phyloP scores from a whole-genome alignment of 192 early-diverging fungal species.

The Entomortierella lignicola region DNA sequence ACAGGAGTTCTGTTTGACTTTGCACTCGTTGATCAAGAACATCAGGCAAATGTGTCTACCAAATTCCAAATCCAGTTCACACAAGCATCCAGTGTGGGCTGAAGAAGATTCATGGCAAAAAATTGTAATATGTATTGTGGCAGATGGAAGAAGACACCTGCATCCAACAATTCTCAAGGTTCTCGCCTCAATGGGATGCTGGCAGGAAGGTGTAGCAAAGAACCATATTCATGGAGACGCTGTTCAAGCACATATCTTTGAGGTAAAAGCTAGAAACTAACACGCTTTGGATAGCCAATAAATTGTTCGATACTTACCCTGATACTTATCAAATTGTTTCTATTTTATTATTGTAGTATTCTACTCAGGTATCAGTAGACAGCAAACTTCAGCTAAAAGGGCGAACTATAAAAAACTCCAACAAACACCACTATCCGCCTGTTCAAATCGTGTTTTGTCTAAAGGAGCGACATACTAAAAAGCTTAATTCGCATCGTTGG shows the following conservation, averaged over 20 bases:
- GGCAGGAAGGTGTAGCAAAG: conserved; percentile 53
- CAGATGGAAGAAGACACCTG: conserved; percentile 39
- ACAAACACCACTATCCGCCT: conserved; percentile 47
- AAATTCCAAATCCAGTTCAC: conserved; percentile 21
- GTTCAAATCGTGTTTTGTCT: conserved; percentile 51
- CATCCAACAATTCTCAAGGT: conserved; percentile 36
- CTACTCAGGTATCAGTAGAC: conserved; percentile 48
- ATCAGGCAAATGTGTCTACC: conserved; percentile 37
- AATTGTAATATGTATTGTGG: conserved; percentile 47
- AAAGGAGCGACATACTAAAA: conserved; percentile 54
- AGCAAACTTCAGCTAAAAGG: conserved; percentile 47
- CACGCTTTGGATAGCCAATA: background rate
- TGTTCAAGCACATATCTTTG: conserved; percentile 50
- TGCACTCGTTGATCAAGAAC: conserved; percentile 51
- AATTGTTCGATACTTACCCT: background rate
- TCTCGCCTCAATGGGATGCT: conserved; percentile 46
- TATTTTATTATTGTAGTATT: conserved; percentile 4
- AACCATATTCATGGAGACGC: conserved; percentile 51
- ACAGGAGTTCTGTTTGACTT: conserved; percentile 41
- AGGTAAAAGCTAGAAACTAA: conserved; percentile 10
- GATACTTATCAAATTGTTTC: background rate
- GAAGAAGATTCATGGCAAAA: conserved; percentile 52
- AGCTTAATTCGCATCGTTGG: conserved; percentile 54
- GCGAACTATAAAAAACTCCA: conserved; percentile 41
- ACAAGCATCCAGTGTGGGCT: conserved; percentile 42